Percentiles rank a stretch among this genome's conserved stretches.
Conservation (phyloP, 78 protist species). For the Dictyostelium discoideum region dicty_2.7 NC_007089.4:879001-879500, state of each 20-base stretch:
- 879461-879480: slow-evolving; percentile 94
- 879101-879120: slow-evolving; percentile 7
- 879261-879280: slow-evolving; percentile 98
- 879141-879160: background rate
- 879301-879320: slow-evolving; percentile 83
- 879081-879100: slow-evolving; percentile 98
- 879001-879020: slow-evolving; percentile 87
- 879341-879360: slow-evolving; percentile 72
- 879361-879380: slow-evolving; percentile 92
- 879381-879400: slow-evolving; percentile 44
- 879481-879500: slow-evolving; percentile 86
- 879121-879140: background rate
- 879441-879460: slow-evolving; percentile 98
- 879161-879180: background rate
- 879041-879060: slow-evolving; percentile 95
- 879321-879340: slow-evolving; percentile 56
- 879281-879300: slow-evolving; percentile 91
- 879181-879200: slow-evolving; percentile 97
- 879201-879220: slow-evolving; percentile 92
- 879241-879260: slow-evolving; percentile 82
- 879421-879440: slow-evolving; percentile 87
- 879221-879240: slow-evolving; percentile 69
- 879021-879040: slow-evolving; percentile 97
- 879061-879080: slow-evolving; percentile 89
- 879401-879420: slow-evolving; percentile 56